phyloP scores from a whole-genome alignment of 2,329 filamentous ascomycete genomes.

The Ophiostoma angusticollis region DNA sequence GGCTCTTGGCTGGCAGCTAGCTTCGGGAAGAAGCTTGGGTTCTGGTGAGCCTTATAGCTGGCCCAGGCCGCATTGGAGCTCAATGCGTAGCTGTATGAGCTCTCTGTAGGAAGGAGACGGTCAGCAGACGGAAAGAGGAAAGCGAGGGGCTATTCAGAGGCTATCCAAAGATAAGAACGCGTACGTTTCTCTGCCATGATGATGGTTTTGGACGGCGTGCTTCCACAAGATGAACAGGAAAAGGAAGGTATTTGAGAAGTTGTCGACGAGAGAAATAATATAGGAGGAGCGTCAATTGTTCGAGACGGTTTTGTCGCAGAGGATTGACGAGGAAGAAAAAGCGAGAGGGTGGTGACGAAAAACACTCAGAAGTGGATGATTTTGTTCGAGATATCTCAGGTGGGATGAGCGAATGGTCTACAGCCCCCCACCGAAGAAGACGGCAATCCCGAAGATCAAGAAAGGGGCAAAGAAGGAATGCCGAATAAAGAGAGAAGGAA shows the following conservation, averaged over 20 bases:
- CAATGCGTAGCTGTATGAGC: conserved; percentile 49
- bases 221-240: too few relatives aligned
- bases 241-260: too few relatives aligned
- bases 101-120: conserved; percentile 25
- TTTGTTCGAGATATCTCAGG: too few relatives aligned
- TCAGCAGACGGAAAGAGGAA: background rate
- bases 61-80: conserved; percentile 61
- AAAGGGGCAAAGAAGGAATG: background rate
- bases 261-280: too few relatives aligned
- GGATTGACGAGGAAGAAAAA: too few relatives aligned
- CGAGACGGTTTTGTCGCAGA: too few relatives aligned
- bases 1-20: conserved; percentile 56
- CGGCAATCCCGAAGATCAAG: too few relatives aligned
- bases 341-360: too few relatives aligned
- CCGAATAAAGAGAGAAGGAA: background rate
- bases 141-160: background rate
- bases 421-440: too few relatives aligned
- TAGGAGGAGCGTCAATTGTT: too few relatives aligned
- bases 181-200: conserved; percentile 7
- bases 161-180: background rate
- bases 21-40: conserved; percentile 58
- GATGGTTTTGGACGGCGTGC: background rate
- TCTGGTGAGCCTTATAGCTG: conserved; percentile 46
- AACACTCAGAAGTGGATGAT: too few relatives aligned
- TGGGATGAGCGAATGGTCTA: too few relatives aligned